A percentile compares a stretch with the other conserved stretches of the same genome.
Evolutionary conservation across 306 rosid genomes (phyloP).

Genomic region (Macrotyloma uniflorum): DNA sequence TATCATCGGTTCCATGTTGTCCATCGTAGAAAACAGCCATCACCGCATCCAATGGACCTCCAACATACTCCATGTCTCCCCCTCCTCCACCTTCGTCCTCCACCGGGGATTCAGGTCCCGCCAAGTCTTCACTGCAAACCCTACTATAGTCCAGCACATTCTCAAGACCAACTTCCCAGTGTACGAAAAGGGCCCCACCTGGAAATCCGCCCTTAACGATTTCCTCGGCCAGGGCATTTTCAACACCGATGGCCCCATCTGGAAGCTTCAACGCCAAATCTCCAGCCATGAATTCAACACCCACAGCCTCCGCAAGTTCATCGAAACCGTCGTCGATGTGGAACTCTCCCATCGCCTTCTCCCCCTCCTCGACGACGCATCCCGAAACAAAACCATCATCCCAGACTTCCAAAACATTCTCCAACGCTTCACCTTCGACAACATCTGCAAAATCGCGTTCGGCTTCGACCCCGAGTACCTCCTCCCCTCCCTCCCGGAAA

Average conservation of each 20-base stretch:
- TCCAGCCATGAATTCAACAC: slow-evolving; percentile 63
- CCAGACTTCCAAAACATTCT: slow-evolving; percentile 66
- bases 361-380: slow-evolving; percentile 50
- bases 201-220: slow-evolving; percentile 36
- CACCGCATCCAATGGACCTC: slow-evolving; percentile 63
- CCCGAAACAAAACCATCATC: neutral
- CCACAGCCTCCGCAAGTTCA: slow-evolving; percentile 56
- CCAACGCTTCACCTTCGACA: slow-evolving; percentile 76
- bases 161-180: slow-evolving; percentile 63
- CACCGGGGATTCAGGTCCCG: slow-evolving; percentile 47
- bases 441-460: slow-evolving; percentile 65
- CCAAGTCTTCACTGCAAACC: slow-evolving; percentile 60
- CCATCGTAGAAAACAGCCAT: slow-evolving; percentile 42
- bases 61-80: slow-evolving; percentile 53
- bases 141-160: slow-evolving; percentile 64
- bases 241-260: slow-evolving; percentile 50
- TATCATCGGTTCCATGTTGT: slow-evolving; percentile 50
- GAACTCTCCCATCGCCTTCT: slow-evolving; percentile 60
- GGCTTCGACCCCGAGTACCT: slow-evolving; percentile 71
- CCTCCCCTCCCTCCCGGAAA: slow-evolving; percentile 51
- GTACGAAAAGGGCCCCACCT: slow-evolving; percentile 54
- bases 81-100: slow-evolving; percentile 62
- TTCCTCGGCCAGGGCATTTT: slow-evolving; percentile 78
- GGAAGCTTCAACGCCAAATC: slow-evolving; percentile 75
- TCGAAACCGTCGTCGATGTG: slow-evolving; percentile 58